phyloP scores from a whole-genome alignment of 345 rosid genomes.

The Corchorus olitorius region DNA sequence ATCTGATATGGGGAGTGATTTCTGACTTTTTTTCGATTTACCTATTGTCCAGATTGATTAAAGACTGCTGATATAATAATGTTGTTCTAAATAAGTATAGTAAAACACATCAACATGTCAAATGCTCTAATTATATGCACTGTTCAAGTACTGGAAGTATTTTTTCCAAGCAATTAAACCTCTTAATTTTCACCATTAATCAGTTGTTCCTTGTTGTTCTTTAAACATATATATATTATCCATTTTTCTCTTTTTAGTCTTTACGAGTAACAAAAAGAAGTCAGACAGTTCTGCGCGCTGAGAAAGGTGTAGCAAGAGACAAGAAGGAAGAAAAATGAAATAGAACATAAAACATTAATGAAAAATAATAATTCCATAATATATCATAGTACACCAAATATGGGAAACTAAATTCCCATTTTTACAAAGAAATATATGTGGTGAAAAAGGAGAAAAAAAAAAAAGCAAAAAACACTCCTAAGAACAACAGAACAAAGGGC shows the following conservation, averaged over 20 bases:
- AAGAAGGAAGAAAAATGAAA: background rate
- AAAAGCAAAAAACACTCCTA: background rate
- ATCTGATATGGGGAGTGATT: background rate
- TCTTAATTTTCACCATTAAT: background rate
- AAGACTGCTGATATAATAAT: background rate
- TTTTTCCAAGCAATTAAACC: background rate
- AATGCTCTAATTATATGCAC: too few relatives aligned
- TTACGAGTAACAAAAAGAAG: background rate
- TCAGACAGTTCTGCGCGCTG: too few relatives aligned
- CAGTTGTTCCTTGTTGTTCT: background rate
- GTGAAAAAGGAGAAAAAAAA: background rate
- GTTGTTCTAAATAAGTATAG: background rate
- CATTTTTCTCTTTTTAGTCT: background rate
- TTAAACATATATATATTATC: too few relatives aligned
- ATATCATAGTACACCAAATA: background rate
- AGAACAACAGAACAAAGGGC: background rate
- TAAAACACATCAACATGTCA: too few relatives aligned
- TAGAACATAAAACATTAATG: background rate
- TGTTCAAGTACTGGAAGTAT: background rate
- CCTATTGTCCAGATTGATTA: background rate
- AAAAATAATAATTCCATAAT: background rate
- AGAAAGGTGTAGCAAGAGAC: background rate
- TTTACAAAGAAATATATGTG: background rate
- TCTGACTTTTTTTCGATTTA: background rate
- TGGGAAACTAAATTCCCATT: conserved; percentile 5